A percentile compares a stretch with the other conserved stretches of the same genome.
Conservation (phyloP, 768 basidiomycete genomes). For the Leucocoprinus leucothites region DNA sequence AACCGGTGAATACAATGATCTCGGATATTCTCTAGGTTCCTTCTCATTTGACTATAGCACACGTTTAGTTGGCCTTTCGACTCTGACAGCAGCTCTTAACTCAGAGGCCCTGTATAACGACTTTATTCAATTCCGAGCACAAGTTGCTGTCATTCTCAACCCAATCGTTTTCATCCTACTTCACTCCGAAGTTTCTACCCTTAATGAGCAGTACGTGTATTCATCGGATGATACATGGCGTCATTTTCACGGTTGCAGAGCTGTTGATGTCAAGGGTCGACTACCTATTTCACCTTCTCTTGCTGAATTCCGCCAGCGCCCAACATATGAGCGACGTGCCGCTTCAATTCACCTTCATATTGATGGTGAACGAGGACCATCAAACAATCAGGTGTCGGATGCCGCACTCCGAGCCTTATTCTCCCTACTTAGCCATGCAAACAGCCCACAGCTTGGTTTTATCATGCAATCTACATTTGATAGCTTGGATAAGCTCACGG, state of each 20-base stretch:
- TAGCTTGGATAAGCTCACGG: constrained; percentile 54
- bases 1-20: constrained; percentile 53
- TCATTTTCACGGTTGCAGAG: constrained; percentile 34
- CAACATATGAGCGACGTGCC: constrained; percentile 76
- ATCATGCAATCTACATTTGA: constrained; percentile 74
- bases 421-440: constrained; percentile 71
- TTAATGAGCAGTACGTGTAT: constrained; percentile 67
- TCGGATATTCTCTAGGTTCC: not conserved
- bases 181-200: constrained; percentile 50
- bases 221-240: constrained; percentile 11
- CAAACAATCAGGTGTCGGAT: constrained; percentile 66
- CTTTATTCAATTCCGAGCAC: constrained; percentile 64
- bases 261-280: constrained; percentile 60
- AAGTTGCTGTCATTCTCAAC: constrained; percentile 66
- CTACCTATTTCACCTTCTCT: constrained; percentile 70
- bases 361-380: constrained; percentile 85
- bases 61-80: constrained; percentile 82
- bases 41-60: constrained; percentile 44
- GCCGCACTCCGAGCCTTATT: constrained; percentile 72
- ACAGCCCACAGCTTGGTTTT: constrained; percentile 67
- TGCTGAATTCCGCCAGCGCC: constrained; percentile 79
- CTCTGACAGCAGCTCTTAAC: constrained; percentile 73
- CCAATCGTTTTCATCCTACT: constrained; percentile 70
- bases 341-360: constrained; percentile 87
- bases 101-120: constrained; percentile 84